phyloP scores from a whole-genome alignment of 176 grass and related monocot species.

The Phragmites australis region DNA sequence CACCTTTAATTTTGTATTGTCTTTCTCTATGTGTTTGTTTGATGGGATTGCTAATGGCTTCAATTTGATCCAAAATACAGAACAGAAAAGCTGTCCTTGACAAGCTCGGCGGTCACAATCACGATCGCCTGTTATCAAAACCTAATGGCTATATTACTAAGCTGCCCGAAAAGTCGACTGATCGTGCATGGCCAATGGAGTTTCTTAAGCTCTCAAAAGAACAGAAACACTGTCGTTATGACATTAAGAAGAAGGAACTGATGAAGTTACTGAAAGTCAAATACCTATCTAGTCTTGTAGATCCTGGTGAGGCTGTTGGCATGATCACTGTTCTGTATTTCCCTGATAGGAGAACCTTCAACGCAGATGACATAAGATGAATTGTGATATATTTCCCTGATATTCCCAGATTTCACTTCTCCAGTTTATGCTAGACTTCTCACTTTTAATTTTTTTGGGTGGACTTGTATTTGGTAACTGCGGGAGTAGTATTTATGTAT shows the following conservation, averaged over 20 bases:
- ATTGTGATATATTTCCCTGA: background rate
- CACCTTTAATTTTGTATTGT: constrained; percentile 7
- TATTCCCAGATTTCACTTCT: background rate
- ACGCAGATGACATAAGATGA: constrained; percentile 88
- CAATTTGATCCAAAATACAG: constrained; percentile 45
- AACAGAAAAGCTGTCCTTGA: constrained; percentile 53
- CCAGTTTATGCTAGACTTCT: background rate
- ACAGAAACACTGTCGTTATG: constrained; percentile 25
- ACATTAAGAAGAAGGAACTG: constrained; percentile 51
- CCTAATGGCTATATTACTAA: constrained; percentile 46
- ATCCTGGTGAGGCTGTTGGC: constrained; percentile 87
- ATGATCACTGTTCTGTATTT: constrained; percentile 85
- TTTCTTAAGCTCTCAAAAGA: constrained; percentile 35
- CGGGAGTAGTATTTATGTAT: background rate
- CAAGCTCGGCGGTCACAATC: constrained; percentile 31
- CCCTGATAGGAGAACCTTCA: constrained; percentile 87
- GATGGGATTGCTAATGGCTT: constrained; percentile 17
- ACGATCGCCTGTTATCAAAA: background rate
- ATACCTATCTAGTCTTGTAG: constrained; percentile 64
- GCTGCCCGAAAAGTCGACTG: constrained; percentile 39
- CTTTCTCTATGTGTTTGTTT: constrained; percentile 32
- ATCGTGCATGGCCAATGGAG: background rate
- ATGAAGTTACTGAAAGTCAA: constrained; percentile 63
- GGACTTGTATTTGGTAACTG: background rate
- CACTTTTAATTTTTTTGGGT: no score